phyloP scores from a whole-genome alignment of 805 yeast genomes.

The Tetrapisispora fleetii region DNA sequence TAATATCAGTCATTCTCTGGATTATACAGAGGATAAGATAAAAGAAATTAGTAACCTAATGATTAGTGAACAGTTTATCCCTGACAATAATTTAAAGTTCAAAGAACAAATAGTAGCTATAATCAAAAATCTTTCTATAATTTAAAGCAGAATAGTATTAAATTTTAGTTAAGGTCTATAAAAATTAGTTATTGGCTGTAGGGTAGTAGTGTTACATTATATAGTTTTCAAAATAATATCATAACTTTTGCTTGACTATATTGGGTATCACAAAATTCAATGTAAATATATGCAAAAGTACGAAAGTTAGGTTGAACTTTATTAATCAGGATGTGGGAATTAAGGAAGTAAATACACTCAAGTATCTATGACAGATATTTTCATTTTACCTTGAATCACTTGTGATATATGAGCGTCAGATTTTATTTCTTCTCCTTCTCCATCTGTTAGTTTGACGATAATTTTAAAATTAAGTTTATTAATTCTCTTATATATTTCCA shows the following conservation, averaged over 20 bases:
- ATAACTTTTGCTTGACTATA: neutral
- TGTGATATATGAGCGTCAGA: constrained; percentile 27
- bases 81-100: constrained; percentile 4
- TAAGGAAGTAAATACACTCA: constrained; percentile 4
- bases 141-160: neutral
- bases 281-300: neutral
- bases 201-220: neutral
- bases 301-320: neutral
- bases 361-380: constrained; percentile 31
- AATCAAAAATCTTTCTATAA: neutral
- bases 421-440: constrained; percentile 27
- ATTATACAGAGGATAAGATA: constrained; percentile 14
- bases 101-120: neutral
- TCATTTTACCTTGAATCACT: constrained; percentile 29
- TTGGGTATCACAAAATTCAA: neutral
- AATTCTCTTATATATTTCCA: constrained; percentile 43
- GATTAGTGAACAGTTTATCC: constrained; percentile 15
- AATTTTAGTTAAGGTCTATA: neutral
- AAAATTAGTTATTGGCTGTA: neutral
- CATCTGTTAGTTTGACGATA: constrained; percentile 28
- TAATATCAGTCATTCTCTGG: constrained; percentile 23
- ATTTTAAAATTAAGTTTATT: constrained; percentile 31
- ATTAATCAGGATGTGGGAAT: neutral
- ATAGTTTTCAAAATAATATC: neutral
- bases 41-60: constrained; percentile 14